Evolutionary conservation across 495 filamentous ascomycete species (phyloP), one percentile per base, ranked within the genome.

Genomic region (Aspergillus nidulans): DNA sequence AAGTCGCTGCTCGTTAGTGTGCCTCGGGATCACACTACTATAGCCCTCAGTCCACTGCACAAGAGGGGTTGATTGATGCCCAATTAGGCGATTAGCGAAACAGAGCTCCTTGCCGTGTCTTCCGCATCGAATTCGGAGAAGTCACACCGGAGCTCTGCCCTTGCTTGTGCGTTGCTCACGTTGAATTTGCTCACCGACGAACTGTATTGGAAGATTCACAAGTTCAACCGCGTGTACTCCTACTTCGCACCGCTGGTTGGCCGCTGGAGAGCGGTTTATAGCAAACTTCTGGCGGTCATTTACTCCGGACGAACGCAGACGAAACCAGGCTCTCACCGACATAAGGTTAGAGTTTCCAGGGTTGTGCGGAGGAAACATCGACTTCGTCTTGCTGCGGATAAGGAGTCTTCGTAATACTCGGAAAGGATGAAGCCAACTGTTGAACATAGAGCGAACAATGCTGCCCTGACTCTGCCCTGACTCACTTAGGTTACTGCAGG

Each of bases 1-100:
- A 55, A 28, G 18, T 50, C 21, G 32, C 28, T 41, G 32, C 20
- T 25, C 32, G 23, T 30, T 30, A 57, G 52, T 51, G 56, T 52
- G 49, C 56, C 52, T 57, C 56, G 45, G 56, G 39, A 41, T 53
- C 47, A 54, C 50, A 55, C 50, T 55, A 56, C 21, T 39, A 39
- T 39, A 16, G 20, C 19, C 26, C 46, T 43, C 52, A 52, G 26
- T 59, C 46, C 25, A 40, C 44, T 45, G 46, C 45, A 53, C 53
- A 48, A 54, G 60, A 51, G 60, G 56, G 60, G 53, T 62, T 50
- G 56, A 58, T 62, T 50, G 56, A 58, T 63, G 60, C 60, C 60
- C 56, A 63, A 63, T 56, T 57, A 34, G 53, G 24, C 42, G 26
- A 48, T 50, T 59, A 56, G 53, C 56, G 56, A 62, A 58, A 55